Evolutionary conservation across 2,329 filamentous ascomycete species (phyloP), one percentile per base, ranked within the genome.

Genomic region (Botrytis hyacinthi): DNA sequence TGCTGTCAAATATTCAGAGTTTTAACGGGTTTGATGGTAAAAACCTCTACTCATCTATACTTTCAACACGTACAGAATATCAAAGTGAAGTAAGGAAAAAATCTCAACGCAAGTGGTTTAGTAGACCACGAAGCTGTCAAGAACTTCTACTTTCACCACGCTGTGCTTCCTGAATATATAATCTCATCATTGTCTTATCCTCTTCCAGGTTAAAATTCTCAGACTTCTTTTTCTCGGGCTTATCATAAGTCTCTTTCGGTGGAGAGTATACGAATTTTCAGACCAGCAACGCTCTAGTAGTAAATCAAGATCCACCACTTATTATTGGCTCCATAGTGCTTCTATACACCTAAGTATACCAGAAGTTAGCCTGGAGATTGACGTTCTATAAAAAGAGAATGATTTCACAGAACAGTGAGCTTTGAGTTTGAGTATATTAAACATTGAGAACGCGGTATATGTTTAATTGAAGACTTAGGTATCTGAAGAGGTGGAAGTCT

Each of bases 371-470:
- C n/a, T 4, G 51, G 0, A n/a, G 10, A 29, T 29, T 16, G 12
- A 29, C 6, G 2, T 4, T n/a, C 12, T 3, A 54, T 6, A 29
- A 29, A 14, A 12, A 16, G 0, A 3, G 18, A 16, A 16, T 29
- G 5, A 26, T 16, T 3, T 16, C 1, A 4, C n/a, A 18, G n/a
- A 54, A 16, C 12, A 54, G 3, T 1, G 1, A 54, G 26, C 51
- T 16, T 29, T n/a, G 5, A 18, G 14, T 18, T 57, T 32, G 14
- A 32, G 51, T 18, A 18, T 16, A 18, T 9, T 12, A 5, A 1
- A 29, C 0, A 10, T 18, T 6, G 4, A 29, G 6, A 18, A 46
- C 0, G 0, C 0, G 0, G 0, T 16, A 4, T 29, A 0, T 4
- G 0, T n/a, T 14, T 18, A 2, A 18, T 18, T 57, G 2, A 4